These are phyloP conservation scores for Talaromyces sp. DNA, from an alignment of 2,329 filamentous ascomycete species.

Conservation along the genomic window DNA sequence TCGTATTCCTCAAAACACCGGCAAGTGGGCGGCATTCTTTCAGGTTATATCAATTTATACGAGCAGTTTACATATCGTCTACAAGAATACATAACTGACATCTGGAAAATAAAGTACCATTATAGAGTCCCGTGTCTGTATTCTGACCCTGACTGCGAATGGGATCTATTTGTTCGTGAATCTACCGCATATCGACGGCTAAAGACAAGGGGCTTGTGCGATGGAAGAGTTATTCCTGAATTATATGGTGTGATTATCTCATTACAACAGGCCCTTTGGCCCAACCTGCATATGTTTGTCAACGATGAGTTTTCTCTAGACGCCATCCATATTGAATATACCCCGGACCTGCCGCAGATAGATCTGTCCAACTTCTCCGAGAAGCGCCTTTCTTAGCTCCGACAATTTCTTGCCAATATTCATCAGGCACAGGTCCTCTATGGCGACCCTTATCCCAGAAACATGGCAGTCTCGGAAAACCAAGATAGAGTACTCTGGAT, in stretches of 20 bases:
- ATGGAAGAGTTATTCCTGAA: conserved; percentile 7
- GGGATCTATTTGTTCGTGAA: conserved; percentile 14
- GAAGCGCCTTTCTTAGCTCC: conserved; percentile 1
- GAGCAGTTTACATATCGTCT: neutral
- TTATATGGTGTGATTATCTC: conserved; percentile 5
- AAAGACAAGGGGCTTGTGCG: conserved; percentile 15
- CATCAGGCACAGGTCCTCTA: conserved; percentile 13
- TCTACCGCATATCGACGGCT: conserved; percentile 14
- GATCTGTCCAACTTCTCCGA: conserved; percentile 12
- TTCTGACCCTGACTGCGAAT: conserved; percentile 6
- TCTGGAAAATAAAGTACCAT: conserved; percentile 14
- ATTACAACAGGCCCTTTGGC: neutral
- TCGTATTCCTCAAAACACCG: conserved; percentile 11
- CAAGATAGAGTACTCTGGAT: conserved; percentile 15
- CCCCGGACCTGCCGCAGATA: conserved; percentile 12
- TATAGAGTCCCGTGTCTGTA: neutral
- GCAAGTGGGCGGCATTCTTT: conserved; percentile 11
- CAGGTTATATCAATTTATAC: no score
- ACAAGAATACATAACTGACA: neutral
- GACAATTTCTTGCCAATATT: conserved; percentile 13
- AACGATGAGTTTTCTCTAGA: conserved; percentile 12
- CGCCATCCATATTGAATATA: conserved; percentile 15
- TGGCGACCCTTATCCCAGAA: conserved; percentile 12
- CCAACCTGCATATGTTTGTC: conserved; percentile 9
- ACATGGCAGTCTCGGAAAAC: conserved; percentile 14